Percentiles rank a stretch among this genome's conserved stretches.
Conservation (phyloP, 805 yeast species). For the Deakozyma indianensis region DNA sequence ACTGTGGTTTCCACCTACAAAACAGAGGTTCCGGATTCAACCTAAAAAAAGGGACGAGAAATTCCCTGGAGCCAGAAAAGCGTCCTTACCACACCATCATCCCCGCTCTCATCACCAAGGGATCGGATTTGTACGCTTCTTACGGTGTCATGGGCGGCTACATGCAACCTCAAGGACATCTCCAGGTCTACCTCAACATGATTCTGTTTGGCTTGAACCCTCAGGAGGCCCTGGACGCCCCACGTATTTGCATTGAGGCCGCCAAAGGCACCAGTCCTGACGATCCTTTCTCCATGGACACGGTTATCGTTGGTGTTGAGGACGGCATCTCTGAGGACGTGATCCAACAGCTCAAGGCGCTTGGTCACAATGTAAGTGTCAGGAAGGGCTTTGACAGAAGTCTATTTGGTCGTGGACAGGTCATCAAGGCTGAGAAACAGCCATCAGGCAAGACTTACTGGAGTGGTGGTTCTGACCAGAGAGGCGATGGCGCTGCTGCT, state of each 20-base stretch:
- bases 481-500: conserved; percentile 76
- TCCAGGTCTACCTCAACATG: conserved; percentile 60
- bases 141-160: conserved; percentile 80
- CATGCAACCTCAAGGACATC: conserved; percentile 77
- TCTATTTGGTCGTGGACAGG: conserved; percentile 52
- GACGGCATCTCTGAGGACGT: conserved; percentile 41
- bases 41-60: conserved; percentile 39
- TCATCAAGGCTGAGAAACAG: conserved; percentile 33
- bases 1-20: conserved; percentile 53
- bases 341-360: conserved; percentile 27
- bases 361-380: conserved; percentile 45
- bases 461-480: conserved; percentile 61
- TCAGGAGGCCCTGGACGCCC: conserved; percentile 63
- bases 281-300: conserved; percentile 39
- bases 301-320: conserved; percentile 48
- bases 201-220: conserved; percentile 48
- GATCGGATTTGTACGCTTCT: conserved; percentile 45
- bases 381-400: conserved; percentile 29
- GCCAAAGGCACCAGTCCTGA: conserved; percentile 44
- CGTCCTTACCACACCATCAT: conserved; percentile 74
- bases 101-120: conserved; percentile 59
- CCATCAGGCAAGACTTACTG: conserved; percentile 30
- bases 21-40: conserved; percentile 69
- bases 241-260: conserved; percentile 53
- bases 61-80: conserved; percentile 53